Base-by-base conservation (phyloP, 352 stramenopile species). In the Phytophthora sojae region DNA sequence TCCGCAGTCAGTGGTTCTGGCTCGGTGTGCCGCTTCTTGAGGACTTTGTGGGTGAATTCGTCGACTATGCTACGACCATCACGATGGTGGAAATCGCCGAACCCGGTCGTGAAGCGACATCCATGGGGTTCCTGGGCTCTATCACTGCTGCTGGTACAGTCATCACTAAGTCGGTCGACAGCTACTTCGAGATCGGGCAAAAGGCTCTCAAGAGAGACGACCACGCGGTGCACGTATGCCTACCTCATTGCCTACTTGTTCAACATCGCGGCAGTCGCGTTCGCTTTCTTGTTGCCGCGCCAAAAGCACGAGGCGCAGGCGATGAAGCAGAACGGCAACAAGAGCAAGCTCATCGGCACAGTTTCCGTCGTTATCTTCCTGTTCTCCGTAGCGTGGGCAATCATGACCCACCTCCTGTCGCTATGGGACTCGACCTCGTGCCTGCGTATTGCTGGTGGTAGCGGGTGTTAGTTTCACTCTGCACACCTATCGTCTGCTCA, bases 201-300 rank as follows among this genome's bases (percentile, higher is more conserved):
- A 64, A 61, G 14, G 65, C 44, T 21, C 60, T 73, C 29, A 64
- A 74, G 42, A 67, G 51, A 23, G 70, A 77, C 56, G 64, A 77
- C 35, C 67, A 82, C 26, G 64, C 57, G 4, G 77, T 77, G 14
- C 77, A 77, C 76, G 26, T 81, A 80, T 51, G 67, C 71, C 21
- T 85, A 83, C 65, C 17, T 82, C 51, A 82, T 85, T 54, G 68
- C 70, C 29, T 88, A 88, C 65, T 29, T 68, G 17, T 69, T 80
- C 64, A 82, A 86, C 49, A 67, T 86, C 30, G 44, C 42, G 3
- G 58, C 75, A 0, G 25, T 76, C 0, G 64, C 52, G 1, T 89
- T 80, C 49, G 59, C 79, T 23, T 61, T 83, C 26, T 47, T 85
- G 4, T 30, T 86, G n/a, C 79, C 78, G 6, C 71, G 57, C 15